Evolutionary conservation across 1,284 basidiomycete genomes (phyloP).

Genomic region (Ustilago nuda): DNA sequence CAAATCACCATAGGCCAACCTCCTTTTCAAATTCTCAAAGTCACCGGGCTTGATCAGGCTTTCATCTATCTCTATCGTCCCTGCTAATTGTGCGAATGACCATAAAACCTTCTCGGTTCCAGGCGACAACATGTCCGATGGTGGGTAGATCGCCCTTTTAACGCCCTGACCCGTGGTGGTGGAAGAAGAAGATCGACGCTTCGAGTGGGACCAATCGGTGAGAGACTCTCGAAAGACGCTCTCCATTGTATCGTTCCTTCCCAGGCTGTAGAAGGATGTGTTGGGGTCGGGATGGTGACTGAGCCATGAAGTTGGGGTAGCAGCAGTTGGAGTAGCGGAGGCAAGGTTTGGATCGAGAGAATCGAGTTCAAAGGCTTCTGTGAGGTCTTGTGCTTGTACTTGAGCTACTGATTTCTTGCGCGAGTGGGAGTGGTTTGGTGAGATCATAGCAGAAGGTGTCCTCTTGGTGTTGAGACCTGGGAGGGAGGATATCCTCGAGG

Average conservation of each 20-base stretch:
- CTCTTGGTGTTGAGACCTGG: constrained; percentile 21
- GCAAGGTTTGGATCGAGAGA: constrained; percentile 13
- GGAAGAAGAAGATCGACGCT: constrained; percentile 16
- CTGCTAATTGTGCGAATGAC: constrained; percentile 85
- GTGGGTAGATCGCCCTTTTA: constrained; percentile 52
- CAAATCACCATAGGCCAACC: constrained; percentile 63
- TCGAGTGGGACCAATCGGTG: constrained; percentile 56
- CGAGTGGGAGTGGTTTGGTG: constrained; percentile 60
- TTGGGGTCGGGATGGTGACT: constrained; percentile 9
- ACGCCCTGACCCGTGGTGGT: constrained; percentile 7
- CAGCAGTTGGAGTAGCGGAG: constrained; percentile 11
- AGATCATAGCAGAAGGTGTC: constrained; percentile 32
- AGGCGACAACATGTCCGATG: constrained; percentile 44
- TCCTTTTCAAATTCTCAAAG: constrained; percentile 69
- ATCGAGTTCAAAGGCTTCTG: constrained; percentile 61
- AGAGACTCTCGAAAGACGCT: constrained; percentile 68
- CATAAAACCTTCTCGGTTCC: constrained; percentile 82
- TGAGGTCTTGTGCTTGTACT: constrained; percentile 62
- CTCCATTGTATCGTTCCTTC: constrained; percentile 69
- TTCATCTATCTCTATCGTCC: constrained; percentile 74
- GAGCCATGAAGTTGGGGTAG: constrained; percentile 17
- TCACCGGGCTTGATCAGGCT: constrained; percentile 70
- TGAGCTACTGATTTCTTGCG: constrained; percentile 64
- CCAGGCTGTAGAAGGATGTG: constrained; percentile 59
- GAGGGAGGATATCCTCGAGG: constrained; percentile 28